Base-by-base conservation (phyloP, 352 stramenopile species). In the Globisporangium emineosum region DNA sequence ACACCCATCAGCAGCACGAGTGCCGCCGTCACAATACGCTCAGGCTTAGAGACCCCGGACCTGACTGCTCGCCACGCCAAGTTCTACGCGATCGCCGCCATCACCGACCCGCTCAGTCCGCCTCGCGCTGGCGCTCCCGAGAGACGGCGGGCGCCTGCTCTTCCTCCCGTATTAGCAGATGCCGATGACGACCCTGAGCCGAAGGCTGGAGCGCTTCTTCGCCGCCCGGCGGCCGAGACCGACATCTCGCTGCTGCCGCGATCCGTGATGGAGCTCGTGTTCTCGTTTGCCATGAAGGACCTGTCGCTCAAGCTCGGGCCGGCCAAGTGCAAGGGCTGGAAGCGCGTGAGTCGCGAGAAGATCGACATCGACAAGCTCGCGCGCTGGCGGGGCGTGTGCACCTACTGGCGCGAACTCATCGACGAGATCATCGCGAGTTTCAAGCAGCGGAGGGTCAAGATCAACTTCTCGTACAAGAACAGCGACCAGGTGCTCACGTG, bases 231-330 rank as follows among this genome's bases (percentile, higher is more conserved):
- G 47, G 15, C 50, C 51, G 57, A 49, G 29, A n/a, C 51, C 67
- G 33, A 68, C 58, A 68, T 79, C 67, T 65, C 66, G 45, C 63
- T 72, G 53, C 62, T 87, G 53, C 78, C 78, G 19, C 78, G 76
- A 42, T 68, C 76, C 1, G 74, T 81, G 15, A 74, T 84, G 76
- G 78, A 83, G 65, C 60, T 84, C 35, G 60, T 87, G 30, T 70
- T 85, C 64, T 79, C 78, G 21, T 87, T 80, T 52, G 78, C 78
- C 5, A 65, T 83, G 53, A 80, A 85, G 51, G 75, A 87, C 55
- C 60, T 87, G 25, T 71, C 68, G 27, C 72, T 81, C 42, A 78
- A 83, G 51, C 66, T 87, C 60, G 27, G 70, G n/a, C 78, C 78
- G 5, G 80, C 73, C 30, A 79, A 76, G 65, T 74, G 72, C 25